phyloP scores from a whole-genome alignment of 2,329 filamentous ascomycete species.

The Chrysosporium queenslandicum region DNA sequence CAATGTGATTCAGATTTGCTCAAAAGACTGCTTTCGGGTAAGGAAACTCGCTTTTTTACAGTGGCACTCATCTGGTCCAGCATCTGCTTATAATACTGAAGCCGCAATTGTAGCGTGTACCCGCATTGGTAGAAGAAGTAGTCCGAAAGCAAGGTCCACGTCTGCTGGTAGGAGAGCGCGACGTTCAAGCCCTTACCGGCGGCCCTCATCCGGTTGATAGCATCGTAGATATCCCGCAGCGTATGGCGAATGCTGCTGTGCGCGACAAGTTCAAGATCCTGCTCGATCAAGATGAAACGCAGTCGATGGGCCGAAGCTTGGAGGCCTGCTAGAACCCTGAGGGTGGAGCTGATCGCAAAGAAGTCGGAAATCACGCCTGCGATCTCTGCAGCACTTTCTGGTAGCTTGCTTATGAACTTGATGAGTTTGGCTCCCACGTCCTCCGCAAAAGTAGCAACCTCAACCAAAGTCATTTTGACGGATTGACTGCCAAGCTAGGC shows the following conservation, averaged over 20 bases:
- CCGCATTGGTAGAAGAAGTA: constrained; percentile 41
- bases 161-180: constrained; percentile 32
- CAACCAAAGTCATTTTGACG: constrained; percentile 31
- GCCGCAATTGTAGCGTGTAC: constrained; percentile 38
- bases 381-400: constrained; percentile 44
- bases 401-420: constrained; percentile 42
- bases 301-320: constrained; percentile 30
- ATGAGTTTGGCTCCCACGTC: constrained; percentile 44
- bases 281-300: constrained; percentile 33
- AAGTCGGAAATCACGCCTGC: constrained; percentile 46
- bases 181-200: neutral
- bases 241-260: constrained; percentile 43
- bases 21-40: neutral
- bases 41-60: constrained; percentile 38
- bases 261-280: constrained; percentile 40
- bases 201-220: constrained; percentile 35
- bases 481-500: neutral
- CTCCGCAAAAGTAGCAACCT: constrained; percentile 42
- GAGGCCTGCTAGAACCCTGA: constrained; percentile 41
- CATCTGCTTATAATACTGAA: constrained; percentile 44
- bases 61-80: constrained; percentile 38
- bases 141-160: constrained; percentile 43
- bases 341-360: constrained; percentile 43
- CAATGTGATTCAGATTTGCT: neutral
- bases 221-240: constrained; percentile 41